Base-by-base conservation (phyloP, 495 filamentous ascomycete species). In the Talaromyces liani region DNA sequence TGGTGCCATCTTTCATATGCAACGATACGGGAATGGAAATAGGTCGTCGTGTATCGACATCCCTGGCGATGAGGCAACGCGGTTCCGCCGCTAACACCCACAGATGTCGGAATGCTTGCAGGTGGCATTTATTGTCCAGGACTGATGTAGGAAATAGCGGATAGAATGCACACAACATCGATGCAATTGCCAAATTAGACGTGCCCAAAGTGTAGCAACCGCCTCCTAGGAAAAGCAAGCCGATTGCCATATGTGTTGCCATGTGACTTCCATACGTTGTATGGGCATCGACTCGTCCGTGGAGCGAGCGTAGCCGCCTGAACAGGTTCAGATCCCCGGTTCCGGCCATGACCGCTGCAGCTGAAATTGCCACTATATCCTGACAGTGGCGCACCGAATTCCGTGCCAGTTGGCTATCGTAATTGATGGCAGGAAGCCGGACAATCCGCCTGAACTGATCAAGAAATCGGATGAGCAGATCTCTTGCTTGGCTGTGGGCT, bases 21-120 rank as follows among this genome's bases (percentile, higher is more conserved):
- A 88, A 73, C 0, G 65, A 79, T 65, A 99, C 81, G 0, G 91
- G 88, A 20, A 93, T 79, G 36, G 85, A 82, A 60, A 93, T 83
- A 1, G 93, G 91, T 10, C 88, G 86, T 61, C 89, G 83, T 0
- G 90, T 93, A 62, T 91, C 88, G 7, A 93, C 83, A 65, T 98
- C 93, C 54, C 91, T 88, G 7, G 88, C 82, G 4, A 99, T 82
- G 4, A 98, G 81, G 70, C 94, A 98, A 58, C 94, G 86, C 0
- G 91, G 85, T 65, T 98, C 94, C 6, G 91, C 88, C 6, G 95
- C 94, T 9, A 99, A 82, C 14, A 96, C 92, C 94, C 94, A 99
- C 70, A 99, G 87, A 73, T 99, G 94, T 2, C 95, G 88, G 80
- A 98, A 96, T 6, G 94, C 94, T 80, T 99, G 94, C 3, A 98